Conservation (phyloP, 768 basidiomycete species). For the Boletus patriciae region DNA sequence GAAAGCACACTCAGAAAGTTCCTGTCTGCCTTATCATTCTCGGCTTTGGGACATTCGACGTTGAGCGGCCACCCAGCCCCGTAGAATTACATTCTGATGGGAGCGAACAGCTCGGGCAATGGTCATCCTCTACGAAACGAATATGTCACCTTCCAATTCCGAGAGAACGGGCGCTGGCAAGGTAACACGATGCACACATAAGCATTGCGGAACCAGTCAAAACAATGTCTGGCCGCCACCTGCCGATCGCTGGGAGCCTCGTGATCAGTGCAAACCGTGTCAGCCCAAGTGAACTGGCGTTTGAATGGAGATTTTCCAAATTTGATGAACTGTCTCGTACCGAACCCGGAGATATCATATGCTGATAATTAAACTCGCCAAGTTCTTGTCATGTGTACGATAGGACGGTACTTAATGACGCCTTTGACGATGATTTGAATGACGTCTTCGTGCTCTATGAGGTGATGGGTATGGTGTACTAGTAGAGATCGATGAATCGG, state of each 20-base stretch:
- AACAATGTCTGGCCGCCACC: neutral
- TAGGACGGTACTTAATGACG: conserved; percentile 5
- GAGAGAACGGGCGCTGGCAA: neutral
- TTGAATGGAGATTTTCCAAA: neutral
- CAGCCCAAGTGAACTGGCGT: neutral
- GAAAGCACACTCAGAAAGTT: neutral
- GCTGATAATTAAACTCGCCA: neutral
- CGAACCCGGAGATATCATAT: neutral
- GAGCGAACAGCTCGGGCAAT: neutral
- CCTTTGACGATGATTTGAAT: conserved; percentile 1
- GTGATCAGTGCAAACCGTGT: neutral
- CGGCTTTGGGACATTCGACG: neutral
- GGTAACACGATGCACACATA: conserved; percentile 6
- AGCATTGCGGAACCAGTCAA: conserved; percentile 7
- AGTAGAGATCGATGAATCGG: conserved; percentile 2
- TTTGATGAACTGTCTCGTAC: neutral
- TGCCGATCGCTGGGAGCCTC: neutral
- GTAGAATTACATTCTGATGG: conserved; percentile 4
- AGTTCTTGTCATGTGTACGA: neutral
- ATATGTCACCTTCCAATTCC: neutral
- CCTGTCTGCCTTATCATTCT: conserved; percentile 7
- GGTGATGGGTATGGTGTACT: neutral
- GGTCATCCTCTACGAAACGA: conserved; percentile 6
- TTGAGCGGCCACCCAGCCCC: conserved; percentile 8
- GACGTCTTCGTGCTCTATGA: neutral